Evolutionary conservation across 768 basidiomycete genomes (phyloP).

Genomic region (Suillus subaureus): DNA sequence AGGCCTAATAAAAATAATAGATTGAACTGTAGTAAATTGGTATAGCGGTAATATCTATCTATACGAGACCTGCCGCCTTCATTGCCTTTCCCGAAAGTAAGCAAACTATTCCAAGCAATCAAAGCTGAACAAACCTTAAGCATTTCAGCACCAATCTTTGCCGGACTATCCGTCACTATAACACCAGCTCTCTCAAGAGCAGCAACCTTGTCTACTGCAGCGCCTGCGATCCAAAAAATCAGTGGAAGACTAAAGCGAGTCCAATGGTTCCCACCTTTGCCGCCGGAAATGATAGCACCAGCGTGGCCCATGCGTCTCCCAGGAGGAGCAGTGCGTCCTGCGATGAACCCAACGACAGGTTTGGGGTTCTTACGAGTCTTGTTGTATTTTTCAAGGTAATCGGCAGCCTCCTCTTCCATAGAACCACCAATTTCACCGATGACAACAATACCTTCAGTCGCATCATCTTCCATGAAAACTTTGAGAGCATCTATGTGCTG

Average conservation of each 20-base stretch:
- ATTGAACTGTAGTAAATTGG: not conserved
- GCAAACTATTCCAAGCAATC: slow-evolving; percentile 13
- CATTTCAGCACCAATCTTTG: slow-evolving; percentile 90
- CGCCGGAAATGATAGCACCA: slow-evolving; percentile 97
- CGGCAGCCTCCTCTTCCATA: slow-evolving; percentile 99
- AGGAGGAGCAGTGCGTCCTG: slow-evolving; percentile 96
- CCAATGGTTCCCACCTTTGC: slow-evolving; percentile 67
- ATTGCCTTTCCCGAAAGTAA: slow-evolving; percentile 56
- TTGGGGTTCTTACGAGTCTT: slow-evolving; percentile 85
- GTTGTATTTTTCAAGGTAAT: slow-evolving; percentile 92
- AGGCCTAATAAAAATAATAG: slow-evolving; percentile 1
- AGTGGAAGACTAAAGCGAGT: not conserved
- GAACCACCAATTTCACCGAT: slow-evolving; percentile 99
- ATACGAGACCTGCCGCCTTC: slow-evolving; percentile 73
- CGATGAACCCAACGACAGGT: slow-evolving; percentile 97
- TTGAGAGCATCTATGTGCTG: slow-evolving; percentile 96
- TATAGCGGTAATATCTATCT: slow-evolving; percentile 32
- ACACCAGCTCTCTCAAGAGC: slow-evolving; percentile 91
- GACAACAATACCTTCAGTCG: slow-evolving; percentile 96
- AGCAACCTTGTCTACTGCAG: slow-evolving; percentile 91
- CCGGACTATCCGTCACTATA: slow-evolving; percentile 92
- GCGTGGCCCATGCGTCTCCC: slow-evolving; percentile 98
- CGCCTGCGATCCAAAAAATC: slow-evolving; percentile 48
- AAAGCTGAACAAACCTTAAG: slow-evolving; percentile 62
- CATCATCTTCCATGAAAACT: slow-evolving; percentile 92